Evolutionary conservation across 2,329 filamentous ascomycete species (phyloP).

Genomic region (Teratosphaeriaceae sp.): DNA sequence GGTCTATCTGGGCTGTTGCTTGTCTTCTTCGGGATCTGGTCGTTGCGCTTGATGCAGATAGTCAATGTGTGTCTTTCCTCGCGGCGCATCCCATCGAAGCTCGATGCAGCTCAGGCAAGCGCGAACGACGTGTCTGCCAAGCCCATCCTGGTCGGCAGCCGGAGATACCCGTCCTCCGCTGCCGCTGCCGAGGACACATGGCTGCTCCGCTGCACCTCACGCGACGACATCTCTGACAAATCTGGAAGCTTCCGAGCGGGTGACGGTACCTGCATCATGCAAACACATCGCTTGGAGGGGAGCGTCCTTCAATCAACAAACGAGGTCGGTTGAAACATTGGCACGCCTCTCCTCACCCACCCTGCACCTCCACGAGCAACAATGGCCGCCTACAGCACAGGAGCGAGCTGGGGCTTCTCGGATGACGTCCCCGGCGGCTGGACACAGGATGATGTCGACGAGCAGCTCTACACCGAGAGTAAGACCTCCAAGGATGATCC

Average conservation of each 20-base stretch:
- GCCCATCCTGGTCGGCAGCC: background rate
- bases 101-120: constrained; percentile 11
- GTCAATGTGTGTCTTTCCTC: no score
- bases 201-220: background rate
- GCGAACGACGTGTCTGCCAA: no score
- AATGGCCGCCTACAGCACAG: constrained; percentile 37
- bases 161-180: background rate
- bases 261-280: background rate
- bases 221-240: background rate
- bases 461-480: constrained; percentile 10
- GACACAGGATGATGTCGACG: constrained; percentile 14
- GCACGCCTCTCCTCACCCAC: background rate
- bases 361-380: constrained; percentile 2
- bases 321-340: constrained; percentile 3
- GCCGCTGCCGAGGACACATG: background rate
- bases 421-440: constrained; percentile 35
- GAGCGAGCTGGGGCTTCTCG: constrained; percentile 42
- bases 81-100: background rate
- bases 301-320: background rate
- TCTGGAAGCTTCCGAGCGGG: background rate
- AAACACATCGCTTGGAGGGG: background rate
- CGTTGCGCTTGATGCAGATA: no score
- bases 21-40: background rate
- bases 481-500: background rate
- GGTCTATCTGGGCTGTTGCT: background rate